Evolutionary conservation across 1,284 basidiomycete genomes (phyloP).

Genomic region (Cryptococcus deneoformans): DNA sequence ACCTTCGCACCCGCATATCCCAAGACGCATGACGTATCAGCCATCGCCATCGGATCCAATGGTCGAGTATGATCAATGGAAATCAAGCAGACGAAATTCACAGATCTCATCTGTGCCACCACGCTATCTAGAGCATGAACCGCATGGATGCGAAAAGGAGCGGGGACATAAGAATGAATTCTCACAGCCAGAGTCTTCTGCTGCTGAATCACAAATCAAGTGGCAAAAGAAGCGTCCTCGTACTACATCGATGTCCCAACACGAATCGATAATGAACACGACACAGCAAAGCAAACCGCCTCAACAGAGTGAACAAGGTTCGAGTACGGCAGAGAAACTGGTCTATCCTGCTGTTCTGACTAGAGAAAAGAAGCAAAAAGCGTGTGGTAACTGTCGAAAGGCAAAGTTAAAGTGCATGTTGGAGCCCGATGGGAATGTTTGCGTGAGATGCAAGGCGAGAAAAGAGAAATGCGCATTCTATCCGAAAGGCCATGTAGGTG

Average conservation of each 20-base stretch:
- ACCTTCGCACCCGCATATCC: not conserved
- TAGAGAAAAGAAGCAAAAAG: constrained; percentile 38
- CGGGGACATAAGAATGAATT: not conserved
- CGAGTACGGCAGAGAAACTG: not conserved
- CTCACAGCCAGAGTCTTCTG: not conserved
- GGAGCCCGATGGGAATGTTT: constrained; percentile 30
- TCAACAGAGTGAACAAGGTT: not conserved
- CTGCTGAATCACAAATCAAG: not conserved
- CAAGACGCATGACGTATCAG: constrained; percentile 1
- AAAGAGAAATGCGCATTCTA: constrained; percentile 42
- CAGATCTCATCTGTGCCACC: not conserved
- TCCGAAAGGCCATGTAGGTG: constrained; percentile 37
- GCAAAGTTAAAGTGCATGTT: constrained; percentile 46
- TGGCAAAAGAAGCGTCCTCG: not conserved
- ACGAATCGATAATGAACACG: not conserved
- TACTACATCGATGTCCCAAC: not conserved
- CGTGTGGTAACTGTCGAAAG: constrained; percentile 40
- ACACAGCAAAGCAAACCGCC: not conserved
- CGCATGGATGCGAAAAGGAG: not conserved
- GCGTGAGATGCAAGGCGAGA: constrained; percentile 39
- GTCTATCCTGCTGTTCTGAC: constrained; percentile 15
- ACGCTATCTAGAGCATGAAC: not conserved
- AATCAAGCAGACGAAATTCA: not conserved
- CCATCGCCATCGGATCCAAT: not conserved
- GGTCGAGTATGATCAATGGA: not conserved